A percentile compares a stretch with the other conserved stretches of the same genome.
Evolutionary conservation across 176 grass and related monocot species (phyloP).

Genomic region (Oryza punctata): DNA sequence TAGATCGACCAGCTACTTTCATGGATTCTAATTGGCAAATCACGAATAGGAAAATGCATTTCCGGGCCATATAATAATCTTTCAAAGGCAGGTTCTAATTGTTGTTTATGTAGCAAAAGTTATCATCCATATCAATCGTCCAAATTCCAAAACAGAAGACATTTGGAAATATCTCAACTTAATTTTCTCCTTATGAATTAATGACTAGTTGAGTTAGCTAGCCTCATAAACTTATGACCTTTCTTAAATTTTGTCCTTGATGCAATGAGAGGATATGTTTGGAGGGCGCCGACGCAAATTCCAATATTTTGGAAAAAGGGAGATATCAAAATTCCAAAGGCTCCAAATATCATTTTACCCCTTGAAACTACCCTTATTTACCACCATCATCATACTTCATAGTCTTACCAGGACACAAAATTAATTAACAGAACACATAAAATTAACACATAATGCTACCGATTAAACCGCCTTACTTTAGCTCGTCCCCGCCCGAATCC

Average conservation of each 20-base stretch:
- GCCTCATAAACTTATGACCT: not conserved
- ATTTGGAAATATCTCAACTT: not conserved
- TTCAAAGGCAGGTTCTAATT: not conserved
- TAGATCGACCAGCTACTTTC: not conserved
- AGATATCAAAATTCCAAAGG: slow-evolving; percentile 9
- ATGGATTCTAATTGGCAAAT: not conserved
- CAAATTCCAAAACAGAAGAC: not conserved
- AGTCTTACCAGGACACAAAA: slow-evolving; percentile 38
- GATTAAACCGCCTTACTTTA: slow-evolving; percentile 50
- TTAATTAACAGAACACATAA: slow-evolving; percentile 11
- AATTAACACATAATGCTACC: slow-evolving; percentile 44
- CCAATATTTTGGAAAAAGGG: not conserved
- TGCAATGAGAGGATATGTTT: not conserved
- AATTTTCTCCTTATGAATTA: not conserved
- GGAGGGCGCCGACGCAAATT: slow-evolving; percentile 50
- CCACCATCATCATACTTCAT: slow-evolving; percentile 26
- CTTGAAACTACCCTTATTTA: slow-evolving; percentile 62
- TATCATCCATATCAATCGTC: not conserved
- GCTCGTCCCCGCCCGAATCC: slow-evolving; percentile 36
- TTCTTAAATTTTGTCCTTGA: not conserved
- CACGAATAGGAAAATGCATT: not conserved
- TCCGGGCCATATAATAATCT: not conserved
- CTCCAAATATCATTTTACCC: slow-evolving; percentile 39
- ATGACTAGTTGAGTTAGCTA: not conserved
- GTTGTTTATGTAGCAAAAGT: not conserved